phyloP scores from a whole-genome alignment of 2,329 filamentous ascomycete genomes.

The Myotisia sp. region DNA sequence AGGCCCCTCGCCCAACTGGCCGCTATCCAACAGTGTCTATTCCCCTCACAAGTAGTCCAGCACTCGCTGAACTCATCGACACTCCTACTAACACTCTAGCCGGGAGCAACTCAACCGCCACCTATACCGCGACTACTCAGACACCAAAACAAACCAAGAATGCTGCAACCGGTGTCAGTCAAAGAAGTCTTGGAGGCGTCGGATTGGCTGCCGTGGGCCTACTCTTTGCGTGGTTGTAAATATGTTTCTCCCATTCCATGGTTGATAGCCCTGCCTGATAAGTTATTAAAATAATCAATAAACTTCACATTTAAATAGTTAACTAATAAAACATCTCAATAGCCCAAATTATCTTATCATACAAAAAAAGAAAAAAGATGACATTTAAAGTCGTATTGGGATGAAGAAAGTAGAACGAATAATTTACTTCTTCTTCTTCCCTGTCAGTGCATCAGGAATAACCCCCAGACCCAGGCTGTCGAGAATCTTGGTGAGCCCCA shows the following conservation, averaged over 20 bases:
- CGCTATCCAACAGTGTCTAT: too few species aligned
- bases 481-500: slow-evolving; percentile 47
- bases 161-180: not conserved
- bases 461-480: slow-evolving; percentile 39
- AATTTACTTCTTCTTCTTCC: slow-evolving; percentile 38
- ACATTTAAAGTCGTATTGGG: not conserved
- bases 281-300: too few species aligned
- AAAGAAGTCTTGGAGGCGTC: not conserved
- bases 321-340: not conserved
- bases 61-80: too few species aligned
- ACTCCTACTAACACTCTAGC: not conserved
- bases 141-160: slow-evolving; percentile 6
- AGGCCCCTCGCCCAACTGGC: too few species aligned
- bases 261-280: too few species aligned
- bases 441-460: slow-evolving; percentile 30
- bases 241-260: too few species aligned
- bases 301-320: not conserved
- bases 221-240: slow-evolving; percentile 4
- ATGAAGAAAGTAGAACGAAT: not conserved
- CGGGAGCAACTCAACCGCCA: not conserved
- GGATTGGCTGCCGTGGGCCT: slow-evolving; percentile 1
- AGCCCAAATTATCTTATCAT: too few species aligned
- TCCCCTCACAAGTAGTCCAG: too few species aligned
- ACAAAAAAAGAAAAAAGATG: not conserved
- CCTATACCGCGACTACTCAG: not conserved